A percentile compares a stretch with the other conserved stretches of the same genome.
These are phyloP conservation scores for Grosmannia clavigera DNA, from an alignment of 2,329 filamentous ascomycete species.

Conservation along the genomic window DNA sequence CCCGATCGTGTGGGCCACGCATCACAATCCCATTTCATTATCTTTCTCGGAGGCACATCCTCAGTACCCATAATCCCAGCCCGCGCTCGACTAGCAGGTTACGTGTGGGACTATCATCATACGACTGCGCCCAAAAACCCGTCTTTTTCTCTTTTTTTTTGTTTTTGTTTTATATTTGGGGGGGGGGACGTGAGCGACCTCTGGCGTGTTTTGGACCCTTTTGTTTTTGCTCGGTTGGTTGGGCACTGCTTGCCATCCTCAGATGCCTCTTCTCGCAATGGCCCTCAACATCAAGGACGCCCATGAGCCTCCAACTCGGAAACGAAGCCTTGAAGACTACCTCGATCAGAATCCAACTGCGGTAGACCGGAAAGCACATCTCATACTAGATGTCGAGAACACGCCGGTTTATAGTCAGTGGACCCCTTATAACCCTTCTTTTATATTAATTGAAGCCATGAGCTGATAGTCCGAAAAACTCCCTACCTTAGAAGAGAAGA, in stretches of 20 bases:
- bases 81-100: background rate
- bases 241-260: background rate
- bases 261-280: constrained; percentile 36
- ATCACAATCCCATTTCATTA: background rate
- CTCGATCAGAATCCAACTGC: constrained; percentile 13
- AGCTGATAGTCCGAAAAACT: background rate
- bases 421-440: background rate
- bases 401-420: constrained; percentile 2
- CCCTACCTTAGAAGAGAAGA: background rate
- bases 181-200: background rate
- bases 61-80: background rate
- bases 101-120: background rate
- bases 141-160: background rate
- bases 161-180: background rate
- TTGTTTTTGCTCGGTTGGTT: background rate
- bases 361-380: constrained; percentile 10
- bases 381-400: constrained; percentile 10
- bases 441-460: background rate
- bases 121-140: background rate
- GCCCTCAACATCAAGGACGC: constrained; percentile 34
- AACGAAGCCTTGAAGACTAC: constrained; percentile 35
- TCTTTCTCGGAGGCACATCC: background rate
- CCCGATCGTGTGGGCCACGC: background rate
- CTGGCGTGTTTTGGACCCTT: background rate
- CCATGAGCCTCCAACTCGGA: constrained; percentile 27